Evolutionary conservation across 2,329 filamentous ascomycete genomes (phyloP).

Genomic region (Cercospora sojina): DNA sequence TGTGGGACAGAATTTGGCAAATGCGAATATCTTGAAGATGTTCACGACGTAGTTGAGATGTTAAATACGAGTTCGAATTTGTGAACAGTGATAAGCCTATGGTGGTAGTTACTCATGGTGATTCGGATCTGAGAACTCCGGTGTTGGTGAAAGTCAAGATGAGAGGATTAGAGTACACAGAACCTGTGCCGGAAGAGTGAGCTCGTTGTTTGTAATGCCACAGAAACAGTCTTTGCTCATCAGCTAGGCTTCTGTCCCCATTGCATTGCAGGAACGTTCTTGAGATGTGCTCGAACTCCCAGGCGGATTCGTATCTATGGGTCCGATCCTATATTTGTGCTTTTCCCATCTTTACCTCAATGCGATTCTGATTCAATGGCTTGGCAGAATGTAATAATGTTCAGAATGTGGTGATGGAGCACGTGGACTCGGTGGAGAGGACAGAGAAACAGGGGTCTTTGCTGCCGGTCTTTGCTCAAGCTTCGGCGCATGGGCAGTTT

Average conservation of each 20-base stretch:
- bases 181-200: not conserved
- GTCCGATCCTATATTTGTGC: not conserved
- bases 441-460: not conserved
- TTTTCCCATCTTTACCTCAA: not conserved
- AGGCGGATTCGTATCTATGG: not conserved
- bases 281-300: not conserved
- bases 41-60: conserved; percentile 4
- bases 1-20: conserved; percentile 11
- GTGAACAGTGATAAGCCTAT: conserved; percentile 9
- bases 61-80: conserved; percentile 6
- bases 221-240: not conserved
- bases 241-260: not conserved
- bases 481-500: not conserved
- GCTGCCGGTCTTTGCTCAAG: not conserved
- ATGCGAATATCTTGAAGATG: conserved; percentile 9
- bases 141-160: conserved; percentile 3
- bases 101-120: not conserved
- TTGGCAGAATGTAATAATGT: not conserved
- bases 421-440: not conserved
- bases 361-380: not conserved
- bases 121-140: conserved; percentile 1
- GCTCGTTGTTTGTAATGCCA: not conserved
- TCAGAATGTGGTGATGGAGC: not conserved
- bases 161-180: not conserved
- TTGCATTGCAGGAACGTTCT: not conserved